Conservation (phyloP, 139 green algal species). For the Micromonas commoda region DNA sequence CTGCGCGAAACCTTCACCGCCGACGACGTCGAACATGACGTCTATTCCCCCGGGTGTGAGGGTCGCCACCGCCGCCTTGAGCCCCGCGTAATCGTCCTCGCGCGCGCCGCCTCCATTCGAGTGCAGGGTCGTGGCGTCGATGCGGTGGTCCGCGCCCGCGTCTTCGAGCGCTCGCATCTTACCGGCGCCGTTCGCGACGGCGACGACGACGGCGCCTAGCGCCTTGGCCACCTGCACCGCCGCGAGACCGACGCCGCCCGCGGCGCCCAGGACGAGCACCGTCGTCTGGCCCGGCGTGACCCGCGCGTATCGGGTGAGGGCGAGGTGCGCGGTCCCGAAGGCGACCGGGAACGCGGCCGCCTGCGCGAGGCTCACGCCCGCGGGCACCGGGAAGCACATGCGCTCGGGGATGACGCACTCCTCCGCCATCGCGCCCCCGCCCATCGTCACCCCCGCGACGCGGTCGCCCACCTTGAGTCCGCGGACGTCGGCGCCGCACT, state of each 20-base stretch:
- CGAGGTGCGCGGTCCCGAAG: constrained; percentile 76
- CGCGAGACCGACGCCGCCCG: constrained; percentile 74
- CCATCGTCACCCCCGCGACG: constrained; percentile 49
- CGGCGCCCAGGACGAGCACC: constrained; percentile 74
- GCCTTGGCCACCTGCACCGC: constrained; percentile 52
- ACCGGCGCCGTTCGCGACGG: constrained; percentile 45
- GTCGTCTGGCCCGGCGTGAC: constrained; percentile 63
- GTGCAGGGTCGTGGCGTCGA: background rate
- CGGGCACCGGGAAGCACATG: background rate
- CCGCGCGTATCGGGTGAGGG: constrained; percentile 55
- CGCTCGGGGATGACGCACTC: constrained; percentile 29
- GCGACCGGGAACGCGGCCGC: constrained; percentile 67
- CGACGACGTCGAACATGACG: constrained; percentile 77
- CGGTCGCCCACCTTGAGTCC: constrained; percentile 59
- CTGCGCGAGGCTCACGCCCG: constrained; percentile 32
- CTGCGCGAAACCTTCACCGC: constrained; percentile 57
- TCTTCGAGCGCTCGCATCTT: constrained; percentile 29
- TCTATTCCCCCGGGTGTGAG: constrained; percentile 50
- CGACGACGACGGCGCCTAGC: constrained; percentile 62
- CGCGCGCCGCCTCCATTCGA: too few species aligned
- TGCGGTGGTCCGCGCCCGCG: background rate
- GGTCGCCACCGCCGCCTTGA: background rate
- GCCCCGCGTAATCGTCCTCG: background rate
- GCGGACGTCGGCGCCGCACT: constrained; percentile 57
- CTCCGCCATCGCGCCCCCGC: constrained; percentile 64